Evolutionary conservation across 495 filamentous ascomycete genomes (phyloP), one percentile per base, ranked within the genome.

Genomic region (Penicillium lividum): DNA sequence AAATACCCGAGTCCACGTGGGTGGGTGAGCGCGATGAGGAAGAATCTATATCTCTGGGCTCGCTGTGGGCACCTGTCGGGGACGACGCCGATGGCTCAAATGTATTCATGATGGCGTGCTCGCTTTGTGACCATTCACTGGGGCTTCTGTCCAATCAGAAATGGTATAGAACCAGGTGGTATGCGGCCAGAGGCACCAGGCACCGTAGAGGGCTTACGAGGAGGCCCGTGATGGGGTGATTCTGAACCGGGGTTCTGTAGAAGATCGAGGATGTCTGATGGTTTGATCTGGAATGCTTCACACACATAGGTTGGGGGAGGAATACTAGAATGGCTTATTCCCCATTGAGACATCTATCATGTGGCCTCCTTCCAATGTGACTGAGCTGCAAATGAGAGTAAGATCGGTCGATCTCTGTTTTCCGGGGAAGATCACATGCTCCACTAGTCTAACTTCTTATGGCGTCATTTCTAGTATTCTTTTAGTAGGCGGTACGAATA

Each of bases 91-190:
- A 66, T 70, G 67, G 65, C 62, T 72, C 69, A 61, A 61, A 63
- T 30, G 66, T 65, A 47, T 71, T 67, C 75, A 76, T 76, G 62
- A 74, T 75, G 72, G 66, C 72, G 73, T 73, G 70, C 64, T 73
- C 62, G 56, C 62, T 34, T 50, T 58, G 61, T 67, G 27, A 49
- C 54, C 56, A 46, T 58, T 59, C n/a, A 55, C 45, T 56, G 25
- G 43, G 28, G 11, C 7, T 56, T 48, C 46, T 53, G 36, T 63
- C 63, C 66, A 60, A 61, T 62, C 40, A 53, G 54, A 9, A 47
- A 42, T 18, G 53, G 3, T 18, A 16, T 28, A 33, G 28, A 40
- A 31, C 13, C 40, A 29, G 36, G 22, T 53, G 44, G 56, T 59
- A 58, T 62, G 66, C 66, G 57, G 57, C 43, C n/a, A 33, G 16